phyloP scores from a whole-genome alignment of 2,329 filamentous ascomycete genomes.

The Blumeriella jaapii region DNA sequence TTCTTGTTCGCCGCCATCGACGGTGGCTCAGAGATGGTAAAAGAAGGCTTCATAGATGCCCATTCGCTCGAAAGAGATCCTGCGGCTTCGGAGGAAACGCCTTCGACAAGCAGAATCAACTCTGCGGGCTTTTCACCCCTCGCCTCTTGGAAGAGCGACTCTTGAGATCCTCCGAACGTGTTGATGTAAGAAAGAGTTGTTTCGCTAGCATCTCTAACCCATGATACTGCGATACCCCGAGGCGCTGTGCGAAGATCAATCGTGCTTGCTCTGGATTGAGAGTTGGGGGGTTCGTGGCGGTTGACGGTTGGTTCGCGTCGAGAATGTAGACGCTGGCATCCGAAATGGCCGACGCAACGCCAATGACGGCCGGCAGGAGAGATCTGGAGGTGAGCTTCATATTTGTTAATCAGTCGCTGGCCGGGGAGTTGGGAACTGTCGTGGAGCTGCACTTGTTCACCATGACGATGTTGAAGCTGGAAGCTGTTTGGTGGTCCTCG shows the following conservation, averaged over 20 bases:
- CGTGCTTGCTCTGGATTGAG: slow-evolving; percentile 35
- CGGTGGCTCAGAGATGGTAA: slow-evolving; percentile 37
- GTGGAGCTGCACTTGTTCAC: slow-evolving; percentile 13
- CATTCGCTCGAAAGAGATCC: slow-evolving; percentile 33
- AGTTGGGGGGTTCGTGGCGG: slow-evolving; percentile 37
- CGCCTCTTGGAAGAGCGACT: slow-evolving; percentile 38
- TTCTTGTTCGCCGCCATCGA: slow-evolving; percentile 25
- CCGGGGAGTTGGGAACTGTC: slow-evolving; percentile 9
- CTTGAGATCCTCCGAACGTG: slow-evolving; percentile 42
- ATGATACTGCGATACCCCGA: slow-evolving; percentile 35
- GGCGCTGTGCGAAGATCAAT: slow-evolving; percentile 47
- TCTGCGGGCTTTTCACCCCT: slow-evolving; percentile 30
- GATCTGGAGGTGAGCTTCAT: slow-evolving; percentile 33
- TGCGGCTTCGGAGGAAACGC: slow-evolving; percentile 37
- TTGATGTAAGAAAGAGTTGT: slow-evolving; percentile 44
- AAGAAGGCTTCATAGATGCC: slow-evolving; percentile 32
- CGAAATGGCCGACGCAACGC: slow-evolving; percentile 27
- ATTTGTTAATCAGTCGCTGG: slow-evolving; percentile 16
- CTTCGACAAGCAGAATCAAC: slow-evolving; percentile 48
- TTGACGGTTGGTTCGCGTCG: slow-evolving; percentile 23
- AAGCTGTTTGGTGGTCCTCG: too few relatives aligned
- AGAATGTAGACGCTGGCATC: slow-evolving; percentile 42
- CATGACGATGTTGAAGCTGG: slow-evolving; percentile 9
- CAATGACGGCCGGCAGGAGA: slow-evolving; percentile 29
- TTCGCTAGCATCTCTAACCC: slow-evolving; percentile 31